phyloP scores from a whole-genome alignment of 768 basidiomycete species.

The Leccinum aurantiacum region DNA sequence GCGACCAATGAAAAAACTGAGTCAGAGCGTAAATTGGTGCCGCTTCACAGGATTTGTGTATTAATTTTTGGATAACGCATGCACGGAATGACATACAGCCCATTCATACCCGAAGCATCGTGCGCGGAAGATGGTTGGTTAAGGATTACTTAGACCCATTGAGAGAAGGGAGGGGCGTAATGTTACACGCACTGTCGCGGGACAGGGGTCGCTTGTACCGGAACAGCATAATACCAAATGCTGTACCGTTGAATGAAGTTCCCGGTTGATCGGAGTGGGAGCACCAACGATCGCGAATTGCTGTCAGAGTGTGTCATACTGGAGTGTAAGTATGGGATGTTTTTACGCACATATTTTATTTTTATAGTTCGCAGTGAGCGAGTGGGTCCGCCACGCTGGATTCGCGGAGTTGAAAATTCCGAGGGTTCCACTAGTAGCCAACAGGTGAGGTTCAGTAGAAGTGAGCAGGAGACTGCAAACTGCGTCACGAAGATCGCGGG shows the following conservation, averaged over 20 bases:
- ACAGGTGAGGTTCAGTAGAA: not conserved
- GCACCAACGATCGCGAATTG: constrained; percentile 4
- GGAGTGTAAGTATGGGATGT: not conserved
- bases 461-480: constrained; percentile 7
- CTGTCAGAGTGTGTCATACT: not conserved
- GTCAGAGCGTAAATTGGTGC: constrained; percentile 4
- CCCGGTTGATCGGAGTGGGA: constrained; percentile 18
- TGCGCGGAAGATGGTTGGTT: constrained; percentile 2
- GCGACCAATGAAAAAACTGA: constrained; percentile 3
- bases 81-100: constrained; percentile 5
- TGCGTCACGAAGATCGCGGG: constrained; percentile 11
- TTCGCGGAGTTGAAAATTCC: constrained; percentile 34
- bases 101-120: constrained; percentile 29
- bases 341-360: constrained; percentile 20
- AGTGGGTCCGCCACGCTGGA: constrained; percentile 22
- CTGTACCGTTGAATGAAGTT: constrained; percentile 1
- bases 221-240: not conserved
- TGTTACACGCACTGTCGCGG: constrained; percentile 6
- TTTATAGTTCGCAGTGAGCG: not conserved
- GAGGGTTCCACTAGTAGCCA: not conserved
- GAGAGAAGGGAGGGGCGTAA: constrained; percentile 8
- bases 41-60: constrained; percentile 17
- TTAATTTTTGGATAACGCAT: constrained; percentile 22
- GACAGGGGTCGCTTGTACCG: not conserved
- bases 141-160: not conserved